Evolutionary conservation across 1,284 basidiomycete genomes (phyloP).

Genomic region (Ustilago crameri): DNA sequence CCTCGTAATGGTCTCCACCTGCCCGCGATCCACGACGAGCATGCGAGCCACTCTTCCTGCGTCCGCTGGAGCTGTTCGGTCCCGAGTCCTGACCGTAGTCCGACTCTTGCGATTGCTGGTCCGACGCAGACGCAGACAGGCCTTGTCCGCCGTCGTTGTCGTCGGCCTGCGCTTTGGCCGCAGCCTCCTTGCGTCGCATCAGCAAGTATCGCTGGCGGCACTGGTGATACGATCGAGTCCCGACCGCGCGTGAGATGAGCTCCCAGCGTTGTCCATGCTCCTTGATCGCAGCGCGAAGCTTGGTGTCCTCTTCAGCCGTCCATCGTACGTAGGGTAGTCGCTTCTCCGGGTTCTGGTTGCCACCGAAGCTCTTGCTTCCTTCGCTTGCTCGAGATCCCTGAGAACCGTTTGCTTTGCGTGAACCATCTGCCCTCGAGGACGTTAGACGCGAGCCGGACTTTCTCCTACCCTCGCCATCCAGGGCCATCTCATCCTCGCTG

Average conservation of each 20-base stretch:
- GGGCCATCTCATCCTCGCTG: slow-evolving; percentile 46
- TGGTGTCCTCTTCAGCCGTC: slow-evolving; percentile 65
- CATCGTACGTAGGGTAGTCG: slow-evolving; percentile 66
- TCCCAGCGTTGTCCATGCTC: slow-evolving; percentile 68
- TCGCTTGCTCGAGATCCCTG: slow-evolving; percentile 29
- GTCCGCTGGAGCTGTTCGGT: slow-evolving; percentile 5
- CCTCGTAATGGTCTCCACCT: slow-evolving; percentile 6
- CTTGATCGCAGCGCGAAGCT: slow-evolving; percentile 64
- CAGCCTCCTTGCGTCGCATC: slow-evolving; percentile 66
- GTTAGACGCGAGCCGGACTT: slow-evolving; percentile 31
- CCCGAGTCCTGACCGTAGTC: slow-evolving; percentile 34
- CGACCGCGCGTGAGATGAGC: slow-evolving; percentile 65
- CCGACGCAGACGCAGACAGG: slow-evolving; percentile 43
- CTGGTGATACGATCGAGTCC: slow-evolving; percentile 67
- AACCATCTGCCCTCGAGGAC: slow-evolving; percentile 23
- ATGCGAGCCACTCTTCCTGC: slow-evolving; percentile 35
- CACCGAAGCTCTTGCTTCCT: slow-evolving; percentile 44
- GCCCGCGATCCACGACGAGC: slow-evolving; percentile 11
- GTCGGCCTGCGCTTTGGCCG: slow-evolving; percentile 46
- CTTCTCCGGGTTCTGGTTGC: slow-evolving; percentile 65
- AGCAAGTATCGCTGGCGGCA: slow-evolving; percentile 67
- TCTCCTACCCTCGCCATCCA: slow-evolving; percentile 25
- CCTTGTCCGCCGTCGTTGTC: slow-evolving; percentile 30
- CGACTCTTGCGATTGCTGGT: slow-evolving; percentile 49
- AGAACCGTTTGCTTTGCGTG: slow-evolving; percentile 32